These are phyloP conservation scores for Tylopilus vinaceipallidus DNA, from an alignment of 768 basidiomycete species.

Conservation along the genomic window DNA sequence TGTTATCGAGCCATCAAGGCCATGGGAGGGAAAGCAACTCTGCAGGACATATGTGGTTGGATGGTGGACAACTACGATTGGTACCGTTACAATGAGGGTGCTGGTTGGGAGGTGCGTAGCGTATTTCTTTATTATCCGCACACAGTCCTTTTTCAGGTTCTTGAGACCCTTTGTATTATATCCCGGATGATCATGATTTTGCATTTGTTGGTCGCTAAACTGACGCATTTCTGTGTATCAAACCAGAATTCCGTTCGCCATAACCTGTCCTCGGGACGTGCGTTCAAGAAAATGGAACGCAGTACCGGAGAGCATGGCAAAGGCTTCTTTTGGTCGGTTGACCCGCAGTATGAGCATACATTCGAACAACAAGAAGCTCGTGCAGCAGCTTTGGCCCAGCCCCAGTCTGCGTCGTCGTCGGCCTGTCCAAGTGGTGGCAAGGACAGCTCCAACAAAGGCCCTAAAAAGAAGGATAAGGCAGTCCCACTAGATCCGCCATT, in stretches of 20 bases:
- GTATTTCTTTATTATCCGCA: neutral
- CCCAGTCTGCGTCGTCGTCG: conserved; percentile 23
- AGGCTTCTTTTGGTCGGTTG: conserved; percentile 92
- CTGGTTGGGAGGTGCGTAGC: conserved; percentile 82
- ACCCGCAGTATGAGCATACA: conserved; percentile 64
- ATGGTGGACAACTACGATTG: conserved; percentile 87
- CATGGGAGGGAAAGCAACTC: conserved; percentile 80
- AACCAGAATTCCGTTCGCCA: conserved; percentile 90
- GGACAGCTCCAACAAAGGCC: conserved; percentile 31
- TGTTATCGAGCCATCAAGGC: conserved; percentile 87
- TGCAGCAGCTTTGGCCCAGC: conserved; percentile 32
- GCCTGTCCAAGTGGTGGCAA: conserved; percentile 32
- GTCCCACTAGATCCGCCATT: conserved; percentile 56
- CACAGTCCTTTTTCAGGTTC: neutral
- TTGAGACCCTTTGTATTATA: neutral
- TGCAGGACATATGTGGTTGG: conserved; percentile 92
- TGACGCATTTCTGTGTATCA: conserved; percentile 8
- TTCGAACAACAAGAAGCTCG: conserved; percentile 72
- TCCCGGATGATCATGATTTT: conserved; percentile 1
- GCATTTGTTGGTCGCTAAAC: conserved; percentile 5
- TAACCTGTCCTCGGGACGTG: conserved; percentile 88
- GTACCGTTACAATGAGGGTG: conserved; percentile 80
- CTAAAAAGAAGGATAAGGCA: conserved; percentile 61
- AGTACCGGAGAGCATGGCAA: conserved; percentile 85
- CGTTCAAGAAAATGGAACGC: conserved; percentile 88